Evolutionary conservation across 139 green algal species (phyloP).

Genomic region (Closterium sp.): DNA sequence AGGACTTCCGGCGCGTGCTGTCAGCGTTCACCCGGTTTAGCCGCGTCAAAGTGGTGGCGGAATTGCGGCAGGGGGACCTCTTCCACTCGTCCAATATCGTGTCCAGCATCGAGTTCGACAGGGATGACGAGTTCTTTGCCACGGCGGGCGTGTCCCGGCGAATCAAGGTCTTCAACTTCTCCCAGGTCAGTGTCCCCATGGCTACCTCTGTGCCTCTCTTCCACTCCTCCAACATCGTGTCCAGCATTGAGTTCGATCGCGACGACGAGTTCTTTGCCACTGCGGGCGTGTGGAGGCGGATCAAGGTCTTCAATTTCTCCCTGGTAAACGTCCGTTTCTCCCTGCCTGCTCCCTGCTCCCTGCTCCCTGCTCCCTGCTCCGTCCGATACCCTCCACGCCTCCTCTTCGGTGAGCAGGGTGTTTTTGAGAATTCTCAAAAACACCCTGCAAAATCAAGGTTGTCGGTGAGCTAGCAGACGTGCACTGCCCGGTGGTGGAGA

Average conservation of each 20-base stretch:
- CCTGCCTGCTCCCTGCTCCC: constrained; percentile 72
- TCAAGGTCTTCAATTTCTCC: constrained; percentile 55
- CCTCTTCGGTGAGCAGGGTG: too few relatives aligned
- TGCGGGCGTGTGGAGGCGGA: constrained; percentile 73
- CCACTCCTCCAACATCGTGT: constrained; percentile 48
- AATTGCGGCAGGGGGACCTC: constrained; percentile 45
- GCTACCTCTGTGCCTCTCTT: too few relatives aligned
- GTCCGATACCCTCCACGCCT: background rate
- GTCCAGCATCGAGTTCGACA: constrained; percentile 75
- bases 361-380: constrained; percentile 71
- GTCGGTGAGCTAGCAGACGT: constrained; percentile 47
- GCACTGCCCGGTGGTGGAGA: constrained; percentile 60
- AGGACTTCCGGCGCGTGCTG: constrained; percentile 40
- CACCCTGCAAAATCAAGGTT: too few relatives aligned
- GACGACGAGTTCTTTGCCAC: constrained; percentile 77
- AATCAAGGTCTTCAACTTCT: constrained; percentile 59
- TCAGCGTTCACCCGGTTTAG: constrained; percentile 43
- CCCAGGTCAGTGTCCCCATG: constrained; percentile 10
- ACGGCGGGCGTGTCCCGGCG: constrained; percentile 76
- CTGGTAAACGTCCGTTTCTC: too few relatives aligned
- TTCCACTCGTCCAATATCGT: constrained; percentile 50
- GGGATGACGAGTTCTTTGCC: constrained; percentile 72
- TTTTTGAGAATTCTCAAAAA: background rate
- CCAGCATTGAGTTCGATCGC: constrained; percentile 76
- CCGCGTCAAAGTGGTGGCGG: constrained; percentile 38